Conservation (phyloP, 2,329 filamentous ascomycete species). For the Leptosphaerulina australis region DNA sequence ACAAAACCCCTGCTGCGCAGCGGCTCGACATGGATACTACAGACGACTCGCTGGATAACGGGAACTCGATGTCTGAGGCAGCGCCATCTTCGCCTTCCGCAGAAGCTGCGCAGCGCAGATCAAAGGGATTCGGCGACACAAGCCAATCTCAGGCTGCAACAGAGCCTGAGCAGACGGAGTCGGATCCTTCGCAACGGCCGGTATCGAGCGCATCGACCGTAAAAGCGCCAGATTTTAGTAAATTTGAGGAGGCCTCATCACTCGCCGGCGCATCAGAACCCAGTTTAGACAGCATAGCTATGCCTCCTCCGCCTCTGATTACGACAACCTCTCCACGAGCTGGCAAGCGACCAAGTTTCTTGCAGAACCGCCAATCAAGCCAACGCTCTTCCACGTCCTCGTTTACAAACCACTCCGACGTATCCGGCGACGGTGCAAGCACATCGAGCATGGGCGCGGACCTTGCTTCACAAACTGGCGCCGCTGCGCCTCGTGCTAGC, state of each 20-base stretch:
- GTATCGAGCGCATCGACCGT: conserved; percentile 50
- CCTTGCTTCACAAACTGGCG: conserved; percentile 81
- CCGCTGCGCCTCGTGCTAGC: conserved; percentile 64
- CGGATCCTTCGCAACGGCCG: conserved; percentile 37
- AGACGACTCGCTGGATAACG: conserved; percentile 36
- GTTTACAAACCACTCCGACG: conserved; percentile 59
- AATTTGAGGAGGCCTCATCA: conserved; percentile 38
- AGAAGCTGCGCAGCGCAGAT: conserved; percentile 47
- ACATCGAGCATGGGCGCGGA: conserved; percentile 78
- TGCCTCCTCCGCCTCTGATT: conserved; percentile 24
- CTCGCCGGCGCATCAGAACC: conserved; percentile 38
- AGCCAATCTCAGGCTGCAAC: background rate
- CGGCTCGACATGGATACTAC: conserved; percentile 30
- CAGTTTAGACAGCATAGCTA: conserved; percentile 36
- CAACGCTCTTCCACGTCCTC: conserved; percentile 66
- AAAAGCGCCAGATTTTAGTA: conserved; percentile 45
- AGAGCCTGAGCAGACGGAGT: conserved; percentile 23
- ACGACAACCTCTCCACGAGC: conserved; percentile 34
- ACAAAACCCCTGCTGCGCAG: conserved; percentile 50
- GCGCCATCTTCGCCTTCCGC: conserved; percentile 53
- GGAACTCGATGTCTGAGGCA: conserved; percentile 39
- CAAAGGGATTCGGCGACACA: conserved; percentile 3
- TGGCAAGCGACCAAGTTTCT: conserved; percentile 60
- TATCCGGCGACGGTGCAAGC: conserved; percentile 67
- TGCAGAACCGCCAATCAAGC: conserved; percentile 61